phyloP scores from a whole-genome alignment of 2,329 filamentous ascomycete species.

The Colletotrichum sublineola region DNA sequence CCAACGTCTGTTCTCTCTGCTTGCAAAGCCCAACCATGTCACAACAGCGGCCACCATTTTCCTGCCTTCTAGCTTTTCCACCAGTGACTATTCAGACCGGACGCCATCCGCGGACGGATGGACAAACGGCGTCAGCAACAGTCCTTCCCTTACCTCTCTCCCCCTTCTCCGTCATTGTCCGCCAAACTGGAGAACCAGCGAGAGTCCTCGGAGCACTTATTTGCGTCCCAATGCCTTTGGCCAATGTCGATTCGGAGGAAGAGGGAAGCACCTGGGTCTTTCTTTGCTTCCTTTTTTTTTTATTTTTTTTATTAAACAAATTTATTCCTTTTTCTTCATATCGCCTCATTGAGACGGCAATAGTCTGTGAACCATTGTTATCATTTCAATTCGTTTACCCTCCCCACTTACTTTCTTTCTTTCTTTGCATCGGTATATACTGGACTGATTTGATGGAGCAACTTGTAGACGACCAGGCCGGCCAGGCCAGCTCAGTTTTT shows the following conservation, averaged over 20 bases:
- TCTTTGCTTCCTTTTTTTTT: no score
- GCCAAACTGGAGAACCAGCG: neutral
- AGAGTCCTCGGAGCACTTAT: neutral
- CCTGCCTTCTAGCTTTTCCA: slow-evolving; percentile 13
- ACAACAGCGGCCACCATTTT: slow-evolving; percentile 7
- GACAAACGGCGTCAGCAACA: slow-evolving; percentile 13
- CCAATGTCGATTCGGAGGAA: neutral
- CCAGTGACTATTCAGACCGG: slow-evolving; percentile 23
- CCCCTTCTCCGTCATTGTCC: neutral
- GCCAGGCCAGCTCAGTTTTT: slow-evolving; percentile 11
- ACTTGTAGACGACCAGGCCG: neutral
- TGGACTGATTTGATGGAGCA: slow-evolving; percentile 11
- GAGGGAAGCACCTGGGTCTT: no score
- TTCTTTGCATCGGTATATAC: neutral
- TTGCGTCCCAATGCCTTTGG: slow-evolving; percentile 5
- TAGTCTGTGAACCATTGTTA: neutral
- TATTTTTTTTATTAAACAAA: neutral
- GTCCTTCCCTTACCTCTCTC: neutral
- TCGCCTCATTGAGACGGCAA: neutral
- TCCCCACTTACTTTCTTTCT: neutral
- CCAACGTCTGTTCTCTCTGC: slow-evolving; percentile 34
- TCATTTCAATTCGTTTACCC: neutral
- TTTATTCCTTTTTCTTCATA: no score
- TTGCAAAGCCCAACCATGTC: slow-evolving; percentile 18
- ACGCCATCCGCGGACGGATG: slow-evolving; percentile 17